Evolutionary conservation across 331 rosid species (phyloP).

Genomic region (Rosa hybrid): DNA sequence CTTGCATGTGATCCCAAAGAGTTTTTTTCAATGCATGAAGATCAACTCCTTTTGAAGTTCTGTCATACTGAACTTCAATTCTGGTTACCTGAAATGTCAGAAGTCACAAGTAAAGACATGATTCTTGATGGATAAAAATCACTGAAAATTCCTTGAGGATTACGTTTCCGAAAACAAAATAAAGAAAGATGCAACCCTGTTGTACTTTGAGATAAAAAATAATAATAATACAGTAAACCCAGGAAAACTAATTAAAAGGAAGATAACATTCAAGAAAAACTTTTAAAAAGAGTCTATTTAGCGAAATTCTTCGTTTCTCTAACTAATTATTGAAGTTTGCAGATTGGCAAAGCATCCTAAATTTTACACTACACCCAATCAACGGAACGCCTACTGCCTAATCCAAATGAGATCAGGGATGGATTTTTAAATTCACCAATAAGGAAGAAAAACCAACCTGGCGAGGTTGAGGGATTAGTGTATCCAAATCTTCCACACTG

Average conservation of each 20-base stretch:
- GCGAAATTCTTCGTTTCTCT: neutral
- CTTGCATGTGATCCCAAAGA: conserved; percentile 28
- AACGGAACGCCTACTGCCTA: neutral
- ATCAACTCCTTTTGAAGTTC: conserved; percentile 30
- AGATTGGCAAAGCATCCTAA: neutral
- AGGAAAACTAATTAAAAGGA: neutral
- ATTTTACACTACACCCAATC: neutral
- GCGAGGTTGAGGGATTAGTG: conserved; percentile 22
- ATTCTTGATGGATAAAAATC: neutral
- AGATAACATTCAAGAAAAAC: neutral
- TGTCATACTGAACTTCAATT: conserved; percentile 25
- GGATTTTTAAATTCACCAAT: neutral
- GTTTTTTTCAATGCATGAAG: conserved; percentile 23
- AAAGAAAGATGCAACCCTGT: neutral
- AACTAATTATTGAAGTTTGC: neutral
- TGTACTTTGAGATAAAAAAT: neutral
- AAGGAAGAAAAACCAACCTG: conserved; percentile 20
- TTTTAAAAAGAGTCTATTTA: neutral
- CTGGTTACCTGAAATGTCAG: conserved; percentile 21
- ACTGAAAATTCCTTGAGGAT: neutral
- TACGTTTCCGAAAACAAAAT: neutral
- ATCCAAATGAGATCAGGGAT: neutral
- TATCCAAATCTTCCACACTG: conserved; percentile 9
- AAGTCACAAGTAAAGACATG: neutral
- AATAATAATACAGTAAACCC: neutral